Evolutionary conservation across 805 yeast genomes (phyloP).

Genomic region (Maudiozyma saulgeensis): DNA sequence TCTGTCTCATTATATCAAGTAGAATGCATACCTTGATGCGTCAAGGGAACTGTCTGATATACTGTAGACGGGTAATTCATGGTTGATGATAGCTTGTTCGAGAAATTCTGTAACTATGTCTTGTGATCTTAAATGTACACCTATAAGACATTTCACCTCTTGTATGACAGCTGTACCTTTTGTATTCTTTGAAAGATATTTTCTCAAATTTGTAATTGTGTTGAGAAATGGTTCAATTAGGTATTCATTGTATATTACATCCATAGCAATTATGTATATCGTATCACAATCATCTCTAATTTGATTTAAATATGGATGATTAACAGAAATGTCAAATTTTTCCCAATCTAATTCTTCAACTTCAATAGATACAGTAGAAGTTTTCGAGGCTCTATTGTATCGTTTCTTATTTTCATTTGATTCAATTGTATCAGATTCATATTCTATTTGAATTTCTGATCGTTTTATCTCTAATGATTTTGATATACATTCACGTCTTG

Average conservation of each 20-base stretch:
- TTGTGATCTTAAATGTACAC: conserved; percentile 27
- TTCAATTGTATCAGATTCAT: not conserved
- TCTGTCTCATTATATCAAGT: conserved; percentile 6
- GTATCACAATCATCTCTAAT: conserved; percentile 1
- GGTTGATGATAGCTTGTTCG: conserved; percentile 18
- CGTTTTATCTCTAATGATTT: conserved; percentile 4
- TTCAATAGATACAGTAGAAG: conserved; percentile 13
- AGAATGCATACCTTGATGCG: conserved; percentile 18
- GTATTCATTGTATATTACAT: conserved; percentile 30
- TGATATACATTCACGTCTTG: conserved; percentile 11
- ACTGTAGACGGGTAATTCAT: conserved; percentile 13
- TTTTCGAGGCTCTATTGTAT: not conserved
- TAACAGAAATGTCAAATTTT: conserved; percentile 6
- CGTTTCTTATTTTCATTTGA: not conserved
- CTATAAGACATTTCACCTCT: conserved; percentile 15
- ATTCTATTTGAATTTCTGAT: not conserved
- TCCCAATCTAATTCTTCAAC: conserved; percentile 28
- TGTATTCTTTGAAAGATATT: not conserved
- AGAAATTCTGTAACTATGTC: conserved; percentile 22
- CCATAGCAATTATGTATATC: conserved; percentile 26
- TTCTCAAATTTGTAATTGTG: conserved; percentile 14
- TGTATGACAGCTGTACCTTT: not conserved
- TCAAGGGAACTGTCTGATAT: conserved; percentile 11
- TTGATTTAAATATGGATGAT: conserved; percentile 3
- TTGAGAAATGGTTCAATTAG: conserved; percentile 25